Conservation (phyloP, 176 grass and related monocot species). For the Oryza punctata region DNA sequence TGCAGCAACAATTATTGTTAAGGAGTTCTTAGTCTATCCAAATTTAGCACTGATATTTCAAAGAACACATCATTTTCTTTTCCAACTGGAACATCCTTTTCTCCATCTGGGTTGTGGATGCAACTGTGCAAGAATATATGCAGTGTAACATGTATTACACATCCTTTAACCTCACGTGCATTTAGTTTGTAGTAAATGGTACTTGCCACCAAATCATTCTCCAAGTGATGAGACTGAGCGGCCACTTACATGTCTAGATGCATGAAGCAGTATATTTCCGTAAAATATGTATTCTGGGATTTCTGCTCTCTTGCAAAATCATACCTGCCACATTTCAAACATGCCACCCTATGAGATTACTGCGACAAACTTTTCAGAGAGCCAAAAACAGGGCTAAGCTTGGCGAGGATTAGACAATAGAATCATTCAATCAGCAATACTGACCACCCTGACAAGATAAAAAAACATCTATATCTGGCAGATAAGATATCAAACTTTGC, state of each 20-base stretch:
- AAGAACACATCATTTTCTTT: neutral
- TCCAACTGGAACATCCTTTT: neutral
- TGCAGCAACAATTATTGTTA: neutral
- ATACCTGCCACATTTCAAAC: neutral
- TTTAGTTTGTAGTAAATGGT: too few species aligned
- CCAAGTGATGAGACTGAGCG: neutral
- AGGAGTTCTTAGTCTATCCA: neutral
- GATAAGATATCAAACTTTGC: constrained; percentile 26
- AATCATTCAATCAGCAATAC: neutral
- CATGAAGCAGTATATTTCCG: neutral
- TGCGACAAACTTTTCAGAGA: neutral
- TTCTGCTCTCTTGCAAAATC: neutral
- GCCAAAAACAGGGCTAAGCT: neutral
- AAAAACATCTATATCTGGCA: constrained; percentile 14
- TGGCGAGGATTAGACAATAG: neutral
- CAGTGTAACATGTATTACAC: neutral
- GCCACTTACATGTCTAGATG: neutral
- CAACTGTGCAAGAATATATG: neutral
- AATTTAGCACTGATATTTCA: neutral
- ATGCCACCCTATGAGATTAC: neutral
- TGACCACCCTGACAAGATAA: constrained; percentile 7
- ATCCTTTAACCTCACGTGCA: neutral
- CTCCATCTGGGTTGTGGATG: too few species aligned
- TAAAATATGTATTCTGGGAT: neutral
- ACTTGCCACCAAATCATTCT: neutral